A percentile compares a stretch with the other conserved stretches of the same genome.
These are phyloP conservation scores for Phytopythium delawarense DNA, from an alignment of 352 stramenopile species.

Conservation along the genomic window DNA sequence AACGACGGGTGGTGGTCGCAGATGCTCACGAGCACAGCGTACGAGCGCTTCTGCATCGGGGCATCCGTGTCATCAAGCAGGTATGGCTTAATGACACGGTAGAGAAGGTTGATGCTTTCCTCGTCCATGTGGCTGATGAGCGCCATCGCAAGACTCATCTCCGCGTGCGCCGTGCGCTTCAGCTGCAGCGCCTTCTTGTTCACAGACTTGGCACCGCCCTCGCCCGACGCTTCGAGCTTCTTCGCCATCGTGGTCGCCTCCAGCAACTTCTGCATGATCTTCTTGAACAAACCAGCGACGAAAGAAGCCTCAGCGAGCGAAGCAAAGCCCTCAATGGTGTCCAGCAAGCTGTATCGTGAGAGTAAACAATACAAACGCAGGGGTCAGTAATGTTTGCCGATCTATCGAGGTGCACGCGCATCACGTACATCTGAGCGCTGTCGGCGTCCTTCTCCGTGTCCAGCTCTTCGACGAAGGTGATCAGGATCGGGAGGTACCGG, in stretches of 20 bases:
- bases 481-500: constrained; percentile 82
- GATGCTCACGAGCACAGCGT: constrained; percentile 82
- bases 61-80: constrained; percentile 82
- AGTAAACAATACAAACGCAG: background rate
- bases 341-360: constrained; percentile 26
- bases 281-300: constrained; percentile 75
- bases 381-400: background rate
- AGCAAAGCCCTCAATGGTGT: constrained; percentile 82
- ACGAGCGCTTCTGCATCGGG: constrained; percentile 87
- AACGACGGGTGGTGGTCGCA: constrained; percentile 83
- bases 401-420: background rate
- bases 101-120: constrained; percentile 71
- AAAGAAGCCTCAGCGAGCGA: constrained; percentile 63
- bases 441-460: constrained; percentile 76
- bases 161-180: constrained; percentile 59
- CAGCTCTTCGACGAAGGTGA: constrained; percentile 81
- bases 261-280: constrained; percentile 88
- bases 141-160: constrained; percentile 78
- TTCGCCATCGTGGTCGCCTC: constrained; percentile 81
- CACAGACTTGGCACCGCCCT: constrained; percentile 17
- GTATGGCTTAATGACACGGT: constrained; percentile 88
- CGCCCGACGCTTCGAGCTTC: constrained; percentile 39
- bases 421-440: constrained; percentile 36
- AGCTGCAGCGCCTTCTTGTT: constrained; percentile 51
- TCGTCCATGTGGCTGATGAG: constrained; percentile 78